phyloP scores from a whole-genome alignment of 176 grass and related monocot genomes.

The Urochloa ruziziensis region DNA sequence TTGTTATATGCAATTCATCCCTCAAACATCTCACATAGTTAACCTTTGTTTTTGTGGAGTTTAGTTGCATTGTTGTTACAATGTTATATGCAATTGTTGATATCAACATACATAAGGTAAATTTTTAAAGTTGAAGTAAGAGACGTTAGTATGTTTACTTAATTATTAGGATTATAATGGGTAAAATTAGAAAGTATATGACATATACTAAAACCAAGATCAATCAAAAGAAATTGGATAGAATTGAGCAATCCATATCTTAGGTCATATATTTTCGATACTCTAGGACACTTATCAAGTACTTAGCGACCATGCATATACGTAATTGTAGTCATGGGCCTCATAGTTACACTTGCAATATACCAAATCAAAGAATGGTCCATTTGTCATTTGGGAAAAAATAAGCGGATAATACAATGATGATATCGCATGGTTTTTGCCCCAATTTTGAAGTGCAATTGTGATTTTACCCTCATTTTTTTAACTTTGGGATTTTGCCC shows the following conservation, averaged over 20 bases:
- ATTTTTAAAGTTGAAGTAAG: neutral
- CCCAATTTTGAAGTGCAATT: no score
- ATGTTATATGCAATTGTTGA: neutral
- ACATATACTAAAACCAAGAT: no score
- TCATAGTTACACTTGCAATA: neutral
- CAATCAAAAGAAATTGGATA: no score
- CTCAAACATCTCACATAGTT: neutral
- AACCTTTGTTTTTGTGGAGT: neutral
- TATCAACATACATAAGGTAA: neutral
- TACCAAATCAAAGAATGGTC: neutral
- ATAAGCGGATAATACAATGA: neutral
- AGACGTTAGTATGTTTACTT: neutral
- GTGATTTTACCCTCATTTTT: no score
- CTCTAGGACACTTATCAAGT: no score
- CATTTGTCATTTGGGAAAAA: neutral
- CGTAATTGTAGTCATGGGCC: neutral
- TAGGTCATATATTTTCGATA: no score
- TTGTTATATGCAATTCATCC: no score
- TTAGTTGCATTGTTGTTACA: neutral
- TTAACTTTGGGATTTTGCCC: no score
- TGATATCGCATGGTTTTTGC: conserved; percentile 29
- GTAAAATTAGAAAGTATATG: neutral
- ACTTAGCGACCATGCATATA: no score
- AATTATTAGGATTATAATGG: neutral
- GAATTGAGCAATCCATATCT: no score